A percentile compares a stretch with the other conserved stretches of the same genome.
Conservation (phyloP, 2,329 filamentous ascomycete genomes). For the Fusarium brachygibbosum region DNA sequence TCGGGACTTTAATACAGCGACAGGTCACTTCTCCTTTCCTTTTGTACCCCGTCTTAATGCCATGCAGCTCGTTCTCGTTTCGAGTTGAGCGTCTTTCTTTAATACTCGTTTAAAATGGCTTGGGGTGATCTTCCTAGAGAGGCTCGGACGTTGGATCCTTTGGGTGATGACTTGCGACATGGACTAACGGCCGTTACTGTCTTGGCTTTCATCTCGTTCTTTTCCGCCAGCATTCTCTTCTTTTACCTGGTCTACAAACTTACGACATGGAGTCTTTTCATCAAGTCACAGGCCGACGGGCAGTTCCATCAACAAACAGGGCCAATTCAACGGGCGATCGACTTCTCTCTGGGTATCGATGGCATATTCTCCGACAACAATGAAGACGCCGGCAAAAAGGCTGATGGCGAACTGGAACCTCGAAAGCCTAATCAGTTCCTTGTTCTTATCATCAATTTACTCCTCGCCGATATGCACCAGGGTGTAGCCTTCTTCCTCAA, state of each 20-base stretch:
- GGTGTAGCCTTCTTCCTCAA: slow-evolving; percentile 74
- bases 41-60: not conserved
- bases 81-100: not conserved
- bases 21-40: not conserved
- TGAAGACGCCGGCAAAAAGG: not conserved
- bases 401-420: slow-evolving; percentile 4
- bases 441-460: slow-evolving; percentile 76
- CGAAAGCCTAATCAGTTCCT: slow-evolving; percentile 74
- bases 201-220: slow-evolving; percentile 52
- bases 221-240: slow-evolving; percentile 49
- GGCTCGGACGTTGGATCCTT: slow-evolving; percentile 45
- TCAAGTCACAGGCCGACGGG: slow-evolving; percentile 28
- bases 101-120: slow-evolving; percentile 36
- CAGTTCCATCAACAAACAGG: slow-evolving; percentile 20
- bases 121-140: slow-evolving; percentile 42
- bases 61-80: not conserved
- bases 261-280: slow-evolving; percentile 48
- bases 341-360: slow-evolving; percentile 56
- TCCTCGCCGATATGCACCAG: slow-evolving; percentile 77
- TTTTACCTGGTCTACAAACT: slow-evolving; percentile 53
- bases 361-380: slow-evolving; percentile 49
- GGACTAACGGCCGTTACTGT: slow-evolving; percentile 52
- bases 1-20: slow-evolving; percentile 5
- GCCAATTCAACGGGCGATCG: slow-evolving; percentile 45
- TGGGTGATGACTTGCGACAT: slow-evolving; percentile 39